These are phyloP conservation scores for Inonotus obliquus DNA, from an alignment of 1,284 basidiomycete genomes.

Conservation along the genomic window DNA sequence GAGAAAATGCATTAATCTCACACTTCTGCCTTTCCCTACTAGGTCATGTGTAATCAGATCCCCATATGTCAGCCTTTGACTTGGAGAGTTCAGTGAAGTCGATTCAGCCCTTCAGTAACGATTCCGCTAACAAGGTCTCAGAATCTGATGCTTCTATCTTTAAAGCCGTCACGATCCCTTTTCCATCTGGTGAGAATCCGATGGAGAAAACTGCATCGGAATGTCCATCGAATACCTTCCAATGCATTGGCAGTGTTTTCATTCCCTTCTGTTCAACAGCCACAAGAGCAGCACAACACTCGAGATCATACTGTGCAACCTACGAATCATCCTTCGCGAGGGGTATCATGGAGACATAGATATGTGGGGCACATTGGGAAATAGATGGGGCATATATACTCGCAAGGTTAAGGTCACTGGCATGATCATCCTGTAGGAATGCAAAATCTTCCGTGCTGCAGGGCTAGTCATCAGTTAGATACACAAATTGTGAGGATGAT, in stretches of 20 bases:
- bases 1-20: no score
- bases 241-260: background rate
- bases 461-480: no score
- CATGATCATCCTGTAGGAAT: no score
- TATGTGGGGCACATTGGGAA: constrained; percentile 21
- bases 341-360: constrained; percentile 25
- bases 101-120: no score
- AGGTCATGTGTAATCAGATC: no score
- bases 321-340: constrained; percentile 19
- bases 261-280: background rate
- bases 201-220: constrained; percentile 2
- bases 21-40: no score
- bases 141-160: constrained; percentile 14
- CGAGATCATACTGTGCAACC: background rate
- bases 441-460: no score
- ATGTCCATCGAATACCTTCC: constrained; percentile 8
- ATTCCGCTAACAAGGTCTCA: constrained; percentile 15
- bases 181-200: constrained; percentile 4
- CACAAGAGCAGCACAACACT: background rate
- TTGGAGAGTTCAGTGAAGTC: no score
- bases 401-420: no score
- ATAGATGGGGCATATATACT: no score
- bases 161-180: background rate
- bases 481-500: no score
- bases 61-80: no score